Evolutionary conservation across 345 rosid species (phyloP), one percentile per base, ranked within the genome.

Genomic region (Pistacia atlantica): DNA sequence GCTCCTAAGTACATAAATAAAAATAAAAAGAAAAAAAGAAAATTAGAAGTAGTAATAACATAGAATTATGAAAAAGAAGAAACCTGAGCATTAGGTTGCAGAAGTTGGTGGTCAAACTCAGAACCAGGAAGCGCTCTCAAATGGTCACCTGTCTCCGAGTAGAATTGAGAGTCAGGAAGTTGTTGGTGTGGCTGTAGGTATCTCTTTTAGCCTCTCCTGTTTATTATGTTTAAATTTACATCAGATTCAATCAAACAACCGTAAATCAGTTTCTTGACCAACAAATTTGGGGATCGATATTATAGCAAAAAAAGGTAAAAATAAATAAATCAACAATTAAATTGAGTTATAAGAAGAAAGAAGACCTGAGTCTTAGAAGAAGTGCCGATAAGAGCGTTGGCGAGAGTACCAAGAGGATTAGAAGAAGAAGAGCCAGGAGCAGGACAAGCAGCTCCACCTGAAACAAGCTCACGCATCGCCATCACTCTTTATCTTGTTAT

Each of bases 401-500:
- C 94, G 51, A 96, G 91, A 79, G 98, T 90, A 20, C 98, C 97
- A 18, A 96, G 81, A 52, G 99, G 99, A 72, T 96, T 96, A 22
- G 98, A 86, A 25, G 98, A 89, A 71, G 99, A 93, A 13, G 97
- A 90, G 33, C 98, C 99, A 0, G 99, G 97, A 79, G 90, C 97
- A 0, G 97, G 94, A 42, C 99, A 96, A 18, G 97, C 97, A 46
- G 99, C 98, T 67, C 97, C 99, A 54, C 99, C 98, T 2, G 89
- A 77, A n/a, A 91, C 97, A 8, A 96, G 86, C 71, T 96, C 99
- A 67, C 99, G 84, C 97, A 92, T 92, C 93, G 99, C 92, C 99
- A 96, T 96, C 56, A 35, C 70, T 54, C 63, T n/a, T 22, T 25
- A 20, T 16, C 3, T 12, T 12, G 9, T 33, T 14, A 22, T 63